phyloP scores from a whole-genome alignment of 2,329 filamentous ascomycete genomes.

The Fusarium sp. region DNA sequence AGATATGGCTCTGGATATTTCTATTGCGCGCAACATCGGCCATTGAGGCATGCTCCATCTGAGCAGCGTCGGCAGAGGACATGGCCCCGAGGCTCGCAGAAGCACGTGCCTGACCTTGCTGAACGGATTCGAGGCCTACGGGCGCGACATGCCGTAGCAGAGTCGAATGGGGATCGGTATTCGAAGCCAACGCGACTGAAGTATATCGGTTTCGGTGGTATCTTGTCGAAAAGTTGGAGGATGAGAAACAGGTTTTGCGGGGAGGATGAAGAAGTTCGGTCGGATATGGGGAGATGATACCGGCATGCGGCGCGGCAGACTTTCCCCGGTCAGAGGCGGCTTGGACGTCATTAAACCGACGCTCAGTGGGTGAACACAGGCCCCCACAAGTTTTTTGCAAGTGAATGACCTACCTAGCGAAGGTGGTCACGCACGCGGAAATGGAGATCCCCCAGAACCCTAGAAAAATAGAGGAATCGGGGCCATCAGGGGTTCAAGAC shows the following conservation, averaged over 20 bases:
- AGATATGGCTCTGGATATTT: slow-evolving; percentile 44
- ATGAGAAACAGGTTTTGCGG: slow-evolving; percentile 12
- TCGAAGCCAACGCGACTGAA: slow-evolving; percentile 10
- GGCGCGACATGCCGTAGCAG: slow-evolving; percentile 40
- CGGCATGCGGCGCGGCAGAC: slow-evolving; percentile 38
- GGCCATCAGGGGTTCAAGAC: slow-evolving; percentile 1
- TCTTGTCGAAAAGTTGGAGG: neutral
- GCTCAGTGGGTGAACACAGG: slow-evolving; percentile 16
- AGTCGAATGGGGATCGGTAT: neutral
- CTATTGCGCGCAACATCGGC: slow-evolving; percentile 58
- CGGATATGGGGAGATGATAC: slow-evolving; percentile 24
- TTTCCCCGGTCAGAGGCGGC: slow-evolving; percentile 42
- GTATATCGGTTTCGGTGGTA: neutral
- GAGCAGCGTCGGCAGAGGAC: slow-evolving; percentile 63
- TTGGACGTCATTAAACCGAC: slow-evolving; percentile 44
- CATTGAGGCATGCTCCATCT: slow-evolving; percentile 67
- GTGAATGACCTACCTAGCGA: slow-evolving; percentile 1
- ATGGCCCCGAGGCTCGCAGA: slow-evolving; percentile 52
- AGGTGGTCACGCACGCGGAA: slow-evolving; percentile 34
- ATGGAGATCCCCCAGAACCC: slow-evolving; percentile 22
- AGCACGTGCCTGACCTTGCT: slow-evolving; percentile 40
- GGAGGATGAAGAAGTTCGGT: slow-evolving; percentile 23
- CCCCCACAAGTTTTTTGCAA: slow-evolving; percentile 22
- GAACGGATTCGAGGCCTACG: slow-evolving; percentile 26
- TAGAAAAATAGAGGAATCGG: slow-evolving; percentile 14